A percentile compares a stretch with the other conserved stretches of the same genome.
Evolutionary conservation across 2,329 filamentous ascomycete species (phyloP).

Genomic region (Tetracladium maxilliforme): DNA sequence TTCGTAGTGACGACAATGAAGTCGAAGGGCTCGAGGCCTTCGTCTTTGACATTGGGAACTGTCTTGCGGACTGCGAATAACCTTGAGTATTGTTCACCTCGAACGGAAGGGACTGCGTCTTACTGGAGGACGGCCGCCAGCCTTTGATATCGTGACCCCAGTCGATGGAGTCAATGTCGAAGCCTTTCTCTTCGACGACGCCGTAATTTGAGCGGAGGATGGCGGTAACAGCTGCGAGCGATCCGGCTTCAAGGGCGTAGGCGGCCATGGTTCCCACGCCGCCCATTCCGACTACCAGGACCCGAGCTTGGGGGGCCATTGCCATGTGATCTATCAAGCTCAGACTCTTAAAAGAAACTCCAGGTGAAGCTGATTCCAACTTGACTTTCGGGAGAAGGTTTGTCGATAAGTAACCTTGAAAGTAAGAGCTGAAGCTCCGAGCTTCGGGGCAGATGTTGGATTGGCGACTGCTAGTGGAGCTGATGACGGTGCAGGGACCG

Average conservation of each 20-base stretch:
- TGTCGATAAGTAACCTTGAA: too few relatives aligned
- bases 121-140: conserved; percentile 30
- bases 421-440: too few relatives aligned
- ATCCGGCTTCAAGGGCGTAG: conserved; percentile 34
- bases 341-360: too few relatives aligned
- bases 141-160: conserved; percentile 31
- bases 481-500: too few relatives aligned
- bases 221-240: conserved; percentile 33
- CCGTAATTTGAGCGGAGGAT: conserved; percentile 41
- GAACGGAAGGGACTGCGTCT: conserved; percentile 5
- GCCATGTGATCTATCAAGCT: too few relatives aligned
- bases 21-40: conserved; percentile 25
- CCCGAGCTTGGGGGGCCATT: too few relatives aligned
- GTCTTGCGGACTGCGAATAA: conserved; percentile 23
- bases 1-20: conserved; percentile 44
- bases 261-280: conserved; percentile 41
- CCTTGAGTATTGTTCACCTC: conserved; percentile 2
- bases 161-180: conserved; percentile 37
- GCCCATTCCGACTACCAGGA: conserved; percentile 38
- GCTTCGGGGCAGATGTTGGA: too few relatives aligned
- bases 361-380: too few relatives aligned
- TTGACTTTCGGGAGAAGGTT: too few relatives aligned
- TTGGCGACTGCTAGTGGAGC: too few relatives aligned
- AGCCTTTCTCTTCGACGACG: conserved; percentile 29
- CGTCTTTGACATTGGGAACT: conserved; percentile 27